Evolutionary conservation across 2,329 filamentous ascomycete species (phyloP), one percentile per base, ranked within the genome.

Genomic region (Aotearoamyces nothofagi): DNA sequence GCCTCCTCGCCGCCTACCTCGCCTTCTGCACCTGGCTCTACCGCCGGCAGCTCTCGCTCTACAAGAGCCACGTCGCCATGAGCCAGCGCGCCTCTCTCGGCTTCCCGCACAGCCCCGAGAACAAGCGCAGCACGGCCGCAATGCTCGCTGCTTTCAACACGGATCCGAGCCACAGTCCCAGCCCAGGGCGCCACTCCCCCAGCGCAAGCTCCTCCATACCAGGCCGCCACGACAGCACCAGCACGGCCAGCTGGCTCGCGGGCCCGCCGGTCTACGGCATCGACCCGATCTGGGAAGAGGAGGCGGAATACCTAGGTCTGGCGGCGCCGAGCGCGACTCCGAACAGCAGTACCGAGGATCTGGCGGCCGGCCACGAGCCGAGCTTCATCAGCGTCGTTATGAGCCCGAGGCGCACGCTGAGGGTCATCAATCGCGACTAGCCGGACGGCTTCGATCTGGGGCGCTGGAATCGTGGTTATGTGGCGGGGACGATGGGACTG

Each of bases 1-100:
- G 69, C 26, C 41, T 78, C 11, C 43, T 71, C 0, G 73, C 72
- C 2, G 54, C 57, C 2, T 81, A 80, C 47, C 62, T 80, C 9
- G 73, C 69, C 25, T 81, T 78, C 57, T 79, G 74, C 51, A 64
- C 68, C 11, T 82, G 73, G 68, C 56, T 84, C 5, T 83, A 83
- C 56, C 64, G 76, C 15, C 72, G 73, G 27, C 77, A 79, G 48
- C 64, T 83, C 10, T 52, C 57, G 16, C 65, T 78, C 7, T 84
- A 82, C 58, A 74, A 76, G 51, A 58, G 65, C 17, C 78, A 83
- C 45, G 65, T 79, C 17, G 69, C 71, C 2, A 66, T 76, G 42
- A 58, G 66, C 2, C 75, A 80, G 43, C 60, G 65, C 4, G 66
- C 69, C 28, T 54, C 56, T 1, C 49, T 55, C 12, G 54, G 56